These are phyloP conservation scores for Amanita polypyramis DNA, from an alignment of 768 basidiomycete species.

Conservation along the genomic window DNA sequence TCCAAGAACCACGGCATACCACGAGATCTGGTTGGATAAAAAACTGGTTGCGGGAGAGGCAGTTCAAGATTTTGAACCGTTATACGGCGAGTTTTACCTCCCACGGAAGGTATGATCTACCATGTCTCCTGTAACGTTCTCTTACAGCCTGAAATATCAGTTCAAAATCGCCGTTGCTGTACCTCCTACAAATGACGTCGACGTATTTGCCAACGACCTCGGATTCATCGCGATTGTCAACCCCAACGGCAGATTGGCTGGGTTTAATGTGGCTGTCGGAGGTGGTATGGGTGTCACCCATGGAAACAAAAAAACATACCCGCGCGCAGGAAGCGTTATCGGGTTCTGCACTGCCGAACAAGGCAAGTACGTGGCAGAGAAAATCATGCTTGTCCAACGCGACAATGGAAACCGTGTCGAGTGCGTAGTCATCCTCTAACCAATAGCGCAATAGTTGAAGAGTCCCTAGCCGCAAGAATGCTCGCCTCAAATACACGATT, in stretches of 20 bases:
- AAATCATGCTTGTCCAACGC: slow-evolving; percentile 86
- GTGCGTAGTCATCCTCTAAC: slow-evolving; percentile 34
- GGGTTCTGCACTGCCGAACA: slow-evolving; percentile 91
- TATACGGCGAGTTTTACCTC: slow-evolving; percentile 97
- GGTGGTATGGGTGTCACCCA: slow-evolving; percentile 99
- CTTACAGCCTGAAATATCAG: slow-evolving; percentile 27
- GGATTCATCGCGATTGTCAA: slow-evolving; percentile 94
- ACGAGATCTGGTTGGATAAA: slow-evolving; percentile 99
- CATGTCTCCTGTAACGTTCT: background rate
- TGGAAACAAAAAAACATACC: slow-evolving; percentile 98
- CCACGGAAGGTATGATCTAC: slow-evolving; percentile 71
- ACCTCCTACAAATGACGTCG: slow-evolving; percentile 93
- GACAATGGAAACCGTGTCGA: slow-evolving; percentile 94
- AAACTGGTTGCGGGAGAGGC: slow-evolving; percentile 93
- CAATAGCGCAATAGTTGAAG: background rate
- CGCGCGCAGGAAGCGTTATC: slow-evolving; percentile 75
- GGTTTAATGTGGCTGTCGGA: slow-evolving; percentile 91
- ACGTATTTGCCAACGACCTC: slow-evolving; percentile 91
- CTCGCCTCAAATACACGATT: slow-evolving; percentile 92
- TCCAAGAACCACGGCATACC: slow-evolving; percentile 49
- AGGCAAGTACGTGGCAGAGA: slow-evolving; percentile 80
- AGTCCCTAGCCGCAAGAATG: slow-evolving; percentile 57
- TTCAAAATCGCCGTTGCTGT: slow-evolving; percentile 97
- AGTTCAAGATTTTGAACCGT: slow-evolving; percentile 86
- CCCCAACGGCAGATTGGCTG: slow-evolving; percentile 62